Percentiles rank a stretch among this genome's conserved stretches.
Evolutionary conservation across 441 rosid species (phyloP).

Genomic region (Euphorbia corollata): DNA sequence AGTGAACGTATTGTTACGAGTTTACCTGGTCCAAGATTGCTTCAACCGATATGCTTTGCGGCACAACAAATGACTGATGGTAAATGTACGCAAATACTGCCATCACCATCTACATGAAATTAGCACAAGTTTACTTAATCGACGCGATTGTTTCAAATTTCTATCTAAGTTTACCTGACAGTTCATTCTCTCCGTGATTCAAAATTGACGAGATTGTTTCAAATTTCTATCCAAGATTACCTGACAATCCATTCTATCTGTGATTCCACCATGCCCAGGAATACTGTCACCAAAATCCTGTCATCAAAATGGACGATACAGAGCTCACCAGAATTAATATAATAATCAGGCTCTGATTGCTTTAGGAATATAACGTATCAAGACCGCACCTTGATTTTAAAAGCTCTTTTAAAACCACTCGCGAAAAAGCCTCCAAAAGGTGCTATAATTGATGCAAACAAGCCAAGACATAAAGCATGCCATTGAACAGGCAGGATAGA

Average conservation of each 20-base stretch:
- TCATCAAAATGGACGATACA: conserved; percentile 12
- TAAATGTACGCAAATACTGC: conserved; percentile 90
- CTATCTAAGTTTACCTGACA: conserved; percentile 56
- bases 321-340: neutral
- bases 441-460: conserved; percentile 93
- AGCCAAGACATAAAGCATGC: conserved; percentile 79
- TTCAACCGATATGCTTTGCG: conserved; percentile 52
- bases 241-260: conserved; percentile 97
- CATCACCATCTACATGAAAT: conserved; percentile 73
- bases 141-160: too few species aligned
- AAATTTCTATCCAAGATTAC: conserved; percentile 37
- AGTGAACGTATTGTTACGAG: neutral
- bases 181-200: conserved; percentile 93
- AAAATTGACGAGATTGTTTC: too few species aligned
- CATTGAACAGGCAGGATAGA: conserved; percentile 70
- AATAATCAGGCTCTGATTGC: too few species aligned
- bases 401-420: conserved; percentile 92
- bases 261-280: conserved; percentile 93
- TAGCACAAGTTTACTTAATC: too few species aligned
- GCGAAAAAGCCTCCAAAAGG: conserved; percentile 97
- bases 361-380: too few species aligned
- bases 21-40: conserved; percentile 67
- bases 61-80: conserved; percentile 68
- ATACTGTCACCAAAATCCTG: conserved; percentile 97
- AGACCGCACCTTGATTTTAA: conserved; percentile 61